Evolutionary conservation across 352 stramenopile species (phyloP), one percentile per base, ranked within the genome.

Genomic region (Elongisporangium anandrum): DNA sequence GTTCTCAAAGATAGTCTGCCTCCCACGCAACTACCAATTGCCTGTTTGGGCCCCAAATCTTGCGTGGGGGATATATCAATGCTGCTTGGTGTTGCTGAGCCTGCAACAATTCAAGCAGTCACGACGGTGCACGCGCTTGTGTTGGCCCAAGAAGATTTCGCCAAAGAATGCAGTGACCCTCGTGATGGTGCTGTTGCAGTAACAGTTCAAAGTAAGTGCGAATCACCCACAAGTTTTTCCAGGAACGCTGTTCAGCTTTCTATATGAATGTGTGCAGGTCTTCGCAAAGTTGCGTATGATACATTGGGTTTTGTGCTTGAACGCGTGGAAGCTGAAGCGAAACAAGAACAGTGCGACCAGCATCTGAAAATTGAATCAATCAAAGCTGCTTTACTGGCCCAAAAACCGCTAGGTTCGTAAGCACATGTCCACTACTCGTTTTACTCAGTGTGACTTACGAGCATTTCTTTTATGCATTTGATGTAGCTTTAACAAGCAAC

Each of bases 271-370:
- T 54, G 53, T 41, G 3, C 48, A 85, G 71, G 67, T 45, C 39
- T 88, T 39, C 75, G 76, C 21, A 73, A 57, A 23, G 68, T 82
- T 2, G 78, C 78, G 10, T 71, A 77, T 23, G 78, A 88, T 24
- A 88, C 75, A 0, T 63, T 88, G 22, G 53, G 60, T 0, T 88
- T 88, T 54, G 64, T 86, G 4, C 49, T 82, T 20, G 73, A 82
- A 9, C 71, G 75, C 1, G 61, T 86, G 8, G 71, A 81, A 59
- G 74, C 67, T 47, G 78, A 88, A 49, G 59, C 78, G 5, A 70
- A 64, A 39, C 69, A 81, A 38, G 65, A 72, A 23, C 54, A 75
- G 13, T 77, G 70, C 23, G 69, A 85, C 54, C 73, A 79, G 24
- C 61, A 63, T 16, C 38, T 70, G 19, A 77, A 72, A 29, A 69